These are phyloP conservation scores for Fusarium penzigii DNA, from an alignment of 2,329 filamentous ascomycete genomes.

Conservation along the genomic window DNA sequence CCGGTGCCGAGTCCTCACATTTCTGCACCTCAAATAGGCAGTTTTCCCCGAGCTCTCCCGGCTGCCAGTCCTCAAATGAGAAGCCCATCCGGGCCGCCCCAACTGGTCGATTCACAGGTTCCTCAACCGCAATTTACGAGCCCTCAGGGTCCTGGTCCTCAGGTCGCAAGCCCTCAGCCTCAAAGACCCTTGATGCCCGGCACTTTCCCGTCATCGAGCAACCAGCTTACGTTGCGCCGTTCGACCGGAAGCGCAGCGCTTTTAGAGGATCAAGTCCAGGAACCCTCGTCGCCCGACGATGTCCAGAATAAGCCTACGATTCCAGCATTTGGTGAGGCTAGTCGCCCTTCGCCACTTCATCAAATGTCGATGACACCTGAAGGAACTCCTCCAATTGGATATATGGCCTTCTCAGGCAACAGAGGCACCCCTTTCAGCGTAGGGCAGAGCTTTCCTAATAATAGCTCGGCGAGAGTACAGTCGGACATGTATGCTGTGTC, in stretches of 20 bases:
- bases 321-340: slow-evolving; percentile 13
- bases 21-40: slow-evolving; percentile 10
- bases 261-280: slow-evolving; percentile 16
- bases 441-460: slow-evolving; percentile 5
- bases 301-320: slow-evolving; percentile 7
- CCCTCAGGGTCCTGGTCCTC: slow-evolving; percentile 3
- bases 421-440: slow-evolving; percentile 17
- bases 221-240: slow-evolving; percentile 16
- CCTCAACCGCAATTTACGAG: slow-evolving; percentile 2
- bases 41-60: neutral
- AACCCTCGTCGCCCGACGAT: slow-evolving; percentile 12
- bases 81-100: neutral
- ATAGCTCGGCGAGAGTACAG: slow-evolving; percentile 10
- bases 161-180: slow-evolving; percentile 20
- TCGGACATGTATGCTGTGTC: slow-evolving; percentile 19
- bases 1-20: slow-evolving; percentile 1
- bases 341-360: slow-evolving; percentile 16
- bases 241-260: slow-evolving; percentile 15
- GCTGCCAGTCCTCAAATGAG: neutral
- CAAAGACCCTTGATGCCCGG: slow-evolving; percentile 17
- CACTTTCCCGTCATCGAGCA: neutral
- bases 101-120: slow-evolving; percentile 8
- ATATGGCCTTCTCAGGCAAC: slow-evolving; percentile 4
- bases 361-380: slow-evolving; percentile 20
- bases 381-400: slow-evolving; percentile 14